Evolutionary conservation across 257 asterid genomes (phyloP).

Genomic region (Nemophila menziesii): DNA sequence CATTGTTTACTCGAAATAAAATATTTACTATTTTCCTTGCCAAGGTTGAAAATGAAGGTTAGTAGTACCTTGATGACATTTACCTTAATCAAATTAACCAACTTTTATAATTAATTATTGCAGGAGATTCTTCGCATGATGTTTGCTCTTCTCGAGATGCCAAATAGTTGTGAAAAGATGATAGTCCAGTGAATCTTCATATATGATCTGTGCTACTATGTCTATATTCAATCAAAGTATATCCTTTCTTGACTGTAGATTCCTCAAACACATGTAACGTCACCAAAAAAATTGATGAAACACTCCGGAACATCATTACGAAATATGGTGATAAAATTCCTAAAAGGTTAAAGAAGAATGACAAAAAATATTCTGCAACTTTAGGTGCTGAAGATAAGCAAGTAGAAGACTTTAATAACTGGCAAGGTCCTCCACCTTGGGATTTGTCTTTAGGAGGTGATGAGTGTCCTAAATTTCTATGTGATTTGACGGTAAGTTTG

Average conservation of each 20-base stretch:
- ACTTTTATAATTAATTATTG: slow-evolving; percentile 16
- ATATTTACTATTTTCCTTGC: slow-evolving; percentile 52
- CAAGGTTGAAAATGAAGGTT: slow-evolving; percentile 65
- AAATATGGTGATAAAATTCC: slow-evolving; percentile 70
- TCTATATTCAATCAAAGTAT: slow-evolving; percentile 24
- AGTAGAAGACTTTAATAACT: slow-evolving; percentile 33
- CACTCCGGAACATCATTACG: slow-evolving; percentile 35
- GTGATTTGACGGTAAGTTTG: slow-evolving; percentile 79
- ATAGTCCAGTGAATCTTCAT: slow-evolving; percentile 44
- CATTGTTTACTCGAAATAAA: slow-evolving; percentile 59
- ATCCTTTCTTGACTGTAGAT: slow-evolving; percentile 21
- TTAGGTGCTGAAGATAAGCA: slow-evolving; percentile 24
- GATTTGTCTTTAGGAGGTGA: slow-evolving; percentile 69
- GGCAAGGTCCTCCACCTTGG: slow-evolving; percentile 90
- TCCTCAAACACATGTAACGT: slow-evolving; percentile 14
- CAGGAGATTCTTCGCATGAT: slow-evolving; percentile 36
- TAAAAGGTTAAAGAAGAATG: slow-evolving; percentile 45
- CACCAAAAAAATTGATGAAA: slow-evolving; percentile 23
- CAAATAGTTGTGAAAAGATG: slow-evolving; percentile 33
- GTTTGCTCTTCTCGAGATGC: slow-evolving; percentile 21
- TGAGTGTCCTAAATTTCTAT: slow-evolving; percentile 79
- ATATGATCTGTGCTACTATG: slow-evolving; percentile 31
- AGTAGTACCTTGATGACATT: too few species aligned
- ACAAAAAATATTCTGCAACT: slow-evolving; percentile 35
- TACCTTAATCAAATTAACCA: too few species aligned